These are phyloP conservation scores for Boletus fagicola DNA, from an alignment of 768 basidiomycete genomes.

Conservation along the genomic window DNA sequence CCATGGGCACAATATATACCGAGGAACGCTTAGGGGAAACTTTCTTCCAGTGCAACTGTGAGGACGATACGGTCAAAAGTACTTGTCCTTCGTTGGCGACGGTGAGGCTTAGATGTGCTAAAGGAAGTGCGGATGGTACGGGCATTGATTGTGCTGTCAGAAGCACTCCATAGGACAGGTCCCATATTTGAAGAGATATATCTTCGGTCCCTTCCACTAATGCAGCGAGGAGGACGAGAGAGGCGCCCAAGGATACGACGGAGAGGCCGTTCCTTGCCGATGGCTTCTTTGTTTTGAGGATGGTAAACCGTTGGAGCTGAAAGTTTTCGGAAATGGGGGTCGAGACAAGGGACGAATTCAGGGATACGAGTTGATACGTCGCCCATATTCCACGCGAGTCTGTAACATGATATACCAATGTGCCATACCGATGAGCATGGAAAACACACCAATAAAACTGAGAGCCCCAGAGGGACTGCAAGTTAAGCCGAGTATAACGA, in stretches of 20 bases:
- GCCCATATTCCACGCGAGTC: conserved; percentile 46
- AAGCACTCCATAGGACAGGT: conserved; percentile 64
- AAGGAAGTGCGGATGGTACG: conserved; percentile 44
- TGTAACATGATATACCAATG: conserved; percentile 22
- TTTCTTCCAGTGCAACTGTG: conserved; percentile 10
- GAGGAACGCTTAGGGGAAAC: conserved; percentile 41
- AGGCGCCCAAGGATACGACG: conserved; percentile 52
- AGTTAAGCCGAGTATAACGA: conserved; percentile 15
- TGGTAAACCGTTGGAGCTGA: conserved; percentile 20
- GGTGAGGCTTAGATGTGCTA: conserved; percentile 29
- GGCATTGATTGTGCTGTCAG: conserved; percentile 53
- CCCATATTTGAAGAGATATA: conserved; percentile 62
- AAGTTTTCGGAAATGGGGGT: conserved; percentile 25
- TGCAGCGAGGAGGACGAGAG: conserved; percentile 55
- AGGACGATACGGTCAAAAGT: conserved; percentile 49
- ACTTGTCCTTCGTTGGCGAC: conserved; percentile 46
- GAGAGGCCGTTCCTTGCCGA: conserved; percentile 28
- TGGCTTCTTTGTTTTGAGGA: conserved; percentile 7
- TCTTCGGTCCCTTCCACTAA: conserved; percentile 36
- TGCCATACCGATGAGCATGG: neutral
- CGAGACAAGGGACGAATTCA: conserved; percentile 25
- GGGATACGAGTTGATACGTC: conserved; percentile 33
- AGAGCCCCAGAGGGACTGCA: conserved; percentile 48
- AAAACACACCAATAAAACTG: conserved; percentile 47
- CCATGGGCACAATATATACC: conserved; percentile 59